A percentile compares a stretch with the other conserved stretches of the same genome.
These are phyloP conservation scores for Nakazawaea ernobii DNA, from an alignment of 805 yeast genomes.

Conservation along the genomic window DNA sequence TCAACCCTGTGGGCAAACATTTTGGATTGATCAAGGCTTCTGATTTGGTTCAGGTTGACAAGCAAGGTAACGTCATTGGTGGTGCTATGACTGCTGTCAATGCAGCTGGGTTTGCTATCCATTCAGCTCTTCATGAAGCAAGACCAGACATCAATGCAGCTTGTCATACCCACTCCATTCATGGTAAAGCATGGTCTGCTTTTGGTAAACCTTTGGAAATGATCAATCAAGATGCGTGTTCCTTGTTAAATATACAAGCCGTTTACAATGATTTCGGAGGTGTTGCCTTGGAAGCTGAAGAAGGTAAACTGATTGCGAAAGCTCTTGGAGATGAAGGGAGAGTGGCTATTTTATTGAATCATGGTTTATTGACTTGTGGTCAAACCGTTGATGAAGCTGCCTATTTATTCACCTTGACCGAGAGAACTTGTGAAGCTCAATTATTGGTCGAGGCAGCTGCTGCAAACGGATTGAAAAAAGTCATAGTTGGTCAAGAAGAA, in stretches of 20 bases:
- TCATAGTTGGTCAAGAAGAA: slow-evolving; percentile 48
- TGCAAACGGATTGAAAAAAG: slow-evolving; percentile 33
- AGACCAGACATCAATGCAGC: slow-evolving; percentile 71
- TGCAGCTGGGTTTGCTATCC: slow-evolving; percentile 68
- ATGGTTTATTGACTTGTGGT: slow-evolving; percentile 70
- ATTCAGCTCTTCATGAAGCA: slow-evolving; percentile 60
- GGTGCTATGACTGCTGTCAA: slow-evolving; percentile 52
- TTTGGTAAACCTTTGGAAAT: slow-evolving; percentile 67
- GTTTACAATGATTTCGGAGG: slow-evolving; percentile 74
- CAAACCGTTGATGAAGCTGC: slow-evolving; percentile 72
- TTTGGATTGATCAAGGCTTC: slow-evolving; percentile 54
- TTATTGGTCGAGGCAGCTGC: slow-evolving; percentile 54
- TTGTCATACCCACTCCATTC: slow-evolving; percentile 62
- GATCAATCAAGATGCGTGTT: slow-evolving; percentile 75
- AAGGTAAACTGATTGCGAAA: slow-evolving; percentile 55
- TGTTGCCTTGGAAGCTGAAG: slow-evolving; percentile 62
- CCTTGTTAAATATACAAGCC: slow-evolving; percentile 57
- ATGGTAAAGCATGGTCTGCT: slow-evolving; percentile 60
- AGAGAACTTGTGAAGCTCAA: slow-evolving; percentile 61
- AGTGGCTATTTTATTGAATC: slow-evolving; percentile 61
- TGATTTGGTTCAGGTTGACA: slow-evolving; percentile 61
- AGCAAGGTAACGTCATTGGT: slow-evolving; percentile 57
- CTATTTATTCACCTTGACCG: slow-evolving; percentile 56
- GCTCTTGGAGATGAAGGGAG: slow-evolving; percentile 53
- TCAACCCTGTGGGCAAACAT: slow-evolving; percentile 81